phyloP scores from a whole-genome alignment of 2,329 filamentous ascomycete genomes.

The Pleoardoris graminearum region DNA sequence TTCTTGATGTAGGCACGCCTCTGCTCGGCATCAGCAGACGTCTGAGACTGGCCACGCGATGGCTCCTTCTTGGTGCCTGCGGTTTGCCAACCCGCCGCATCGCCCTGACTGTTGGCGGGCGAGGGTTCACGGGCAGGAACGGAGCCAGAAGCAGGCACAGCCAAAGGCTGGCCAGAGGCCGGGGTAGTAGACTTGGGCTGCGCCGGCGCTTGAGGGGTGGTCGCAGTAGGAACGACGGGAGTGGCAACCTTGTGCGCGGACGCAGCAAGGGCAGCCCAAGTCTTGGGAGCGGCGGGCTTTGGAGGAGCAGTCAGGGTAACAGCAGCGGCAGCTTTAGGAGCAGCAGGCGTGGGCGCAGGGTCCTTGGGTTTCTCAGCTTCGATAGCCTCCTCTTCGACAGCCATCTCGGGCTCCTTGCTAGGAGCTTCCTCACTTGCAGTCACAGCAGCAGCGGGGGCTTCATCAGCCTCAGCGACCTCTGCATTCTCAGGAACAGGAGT shows the following conservation, averaged over 20 bases:
- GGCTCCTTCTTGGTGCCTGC: slow-evolving; percentile 85
- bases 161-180: slow-evolving; percentile 22
- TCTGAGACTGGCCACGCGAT: slow-evolving; percentile 70
- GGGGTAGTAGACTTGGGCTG: slow-evolving; percentile 44
- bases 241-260: slow-evolving; percentile 52
- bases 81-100: slow-evolving; percentile 81
- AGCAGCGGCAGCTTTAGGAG: slow-evolving; percentile 61
- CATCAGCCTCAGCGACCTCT: slow-evolving; percentile 46
- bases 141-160: slow-evolving; percentile 34
- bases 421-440: slow-evolving; percentile 42
- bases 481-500: slow-evolving; percentile 41
- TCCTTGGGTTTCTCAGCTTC: slow-evolving; percentile 65
- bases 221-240: slow-evolving; percentile 45
- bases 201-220: slow-evolving; percentile 36
- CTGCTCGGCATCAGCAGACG: slow-evolving; percentile 70
- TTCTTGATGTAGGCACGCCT: slow-evolving; percentile 93
- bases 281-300: slow-evolving; percentile 61
- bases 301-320: slow-evolving; percentile 62
- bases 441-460: slow-evolving; percentile 42
- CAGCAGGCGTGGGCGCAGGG: slow-evolving; percentile 59
- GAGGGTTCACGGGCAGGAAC: slow-evolving; percentile 44
- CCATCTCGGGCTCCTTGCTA: slow-evolving; percentile 34
- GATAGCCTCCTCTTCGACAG: slow-evolving; percentile 37
- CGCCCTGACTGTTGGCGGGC: slow-evolving; percentile 53
- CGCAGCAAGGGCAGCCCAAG: slow-evolving; percentile 73